Conservation (phyloP, 345 rosid species). For the Corchorus capsularis region DNA sequence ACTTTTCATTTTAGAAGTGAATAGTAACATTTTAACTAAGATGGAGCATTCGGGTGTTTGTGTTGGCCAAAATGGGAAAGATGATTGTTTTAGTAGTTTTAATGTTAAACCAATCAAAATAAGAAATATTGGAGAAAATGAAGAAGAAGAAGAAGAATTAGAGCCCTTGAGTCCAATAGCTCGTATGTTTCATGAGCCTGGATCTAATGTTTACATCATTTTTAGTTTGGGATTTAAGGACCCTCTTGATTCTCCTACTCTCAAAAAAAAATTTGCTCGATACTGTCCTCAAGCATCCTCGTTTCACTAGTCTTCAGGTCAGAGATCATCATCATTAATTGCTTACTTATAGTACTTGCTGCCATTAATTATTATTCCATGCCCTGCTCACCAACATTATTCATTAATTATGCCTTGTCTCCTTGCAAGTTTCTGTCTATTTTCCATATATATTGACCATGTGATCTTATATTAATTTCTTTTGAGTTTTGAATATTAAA, state of each 20-base stretch:
- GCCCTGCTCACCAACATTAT: too few relatives aligned
- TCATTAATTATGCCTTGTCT: too few relatives aligned
- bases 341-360: too few relatives aligned
- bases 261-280: background rate
- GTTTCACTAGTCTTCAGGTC: slow-evolving; percentile 34
- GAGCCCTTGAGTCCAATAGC: slow-evolving; percentile 42
- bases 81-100: too few relatives aligned
- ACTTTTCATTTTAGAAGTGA: too few relatives aligned
- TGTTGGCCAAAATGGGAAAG: background rate
- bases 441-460: too few relatives aligned
- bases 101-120: background rate
- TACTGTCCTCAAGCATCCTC: slow-evolving; percentile 17
- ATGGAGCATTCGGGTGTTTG: too few relatives aligned
- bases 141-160: background rate
- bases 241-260: slow-evolving; percentile 6
- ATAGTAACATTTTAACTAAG: too few relatives aligned
- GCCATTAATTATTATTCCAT: too few relatives aligned
- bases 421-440: too few relatives aligned
- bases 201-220: slow-evolving; percentile 35
- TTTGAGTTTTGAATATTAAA: too few relatives aligned
- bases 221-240: slow-evolving; percentile 25
- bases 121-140: background rate
- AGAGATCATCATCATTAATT: background rate
- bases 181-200: slow-evolving; percentile 43
- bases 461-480: too few relatives aligned